These are phyloP conservation scores for Saksenaea oblongispora DNA, from an alignment of 371 early-diverging fungal species.

Conservation along the genomic window DNA sequence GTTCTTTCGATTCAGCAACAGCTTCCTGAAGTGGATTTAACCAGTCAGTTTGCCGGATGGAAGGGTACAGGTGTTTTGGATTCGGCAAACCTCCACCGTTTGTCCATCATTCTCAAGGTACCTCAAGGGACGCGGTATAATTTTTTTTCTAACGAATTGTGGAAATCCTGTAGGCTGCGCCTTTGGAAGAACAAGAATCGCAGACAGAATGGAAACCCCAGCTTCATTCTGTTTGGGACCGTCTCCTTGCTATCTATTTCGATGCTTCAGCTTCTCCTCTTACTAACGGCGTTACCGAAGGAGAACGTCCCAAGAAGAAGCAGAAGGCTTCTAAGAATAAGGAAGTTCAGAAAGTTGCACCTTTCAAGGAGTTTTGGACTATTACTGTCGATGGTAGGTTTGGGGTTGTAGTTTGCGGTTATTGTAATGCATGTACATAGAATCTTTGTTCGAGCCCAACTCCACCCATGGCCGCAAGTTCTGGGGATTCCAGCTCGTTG, in stretches of 20 bases:
- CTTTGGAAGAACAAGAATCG: constrained; percentile 47
- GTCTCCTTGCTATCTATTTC: constrained; percentile 62
- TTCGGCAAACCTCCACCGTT: constrained; percentile 52
- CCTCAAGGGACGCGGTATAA: background rate
- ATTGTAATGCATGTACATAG: constrained; percentile 27
- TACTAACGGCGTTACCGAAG: constrained; percentile 18
- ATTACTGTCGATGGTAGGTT: constrained; percentile 70
- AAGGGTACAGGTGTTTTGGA: constrained; percentile 55
- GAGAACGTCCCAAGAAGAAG: constrained; percentile 24
- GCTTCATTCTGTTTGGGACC: constrained; percentile 82
- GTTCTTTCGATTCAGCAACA: constrained; percentile 55
- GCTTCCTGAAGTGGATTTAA: constrained; percentile 44
- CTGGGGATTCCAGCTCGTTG: constrained; percentile 86
- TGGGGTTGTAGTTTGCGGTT: background rate
- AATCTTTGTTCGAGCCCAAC: constrained; percentile 67
- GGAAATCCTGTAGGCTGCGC: constrained; percentile 26
- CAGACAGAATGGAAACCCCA: constrained; percentile 72
- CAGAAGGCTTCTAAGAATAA: constrained; percentile 18
- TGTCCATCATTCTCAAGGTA: constrained; percentile 62
- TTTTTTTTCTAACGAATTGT: background rate
- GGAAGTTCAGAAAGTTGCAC: constrained; percentile 29
- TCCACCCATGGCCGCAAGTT: constrained; percentile 84
- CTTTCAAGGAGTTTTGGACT: constrained; percentile 84
- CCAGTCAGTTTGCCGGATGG: constrained; percentile 45
- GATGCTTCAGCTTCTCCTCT: background rate